A percentile compares a stretch with the other conserved stretches of the same genome.
Conservation (phyloP, 441 rosid genomes). For the Arabidopsis lyrata region DNA sequence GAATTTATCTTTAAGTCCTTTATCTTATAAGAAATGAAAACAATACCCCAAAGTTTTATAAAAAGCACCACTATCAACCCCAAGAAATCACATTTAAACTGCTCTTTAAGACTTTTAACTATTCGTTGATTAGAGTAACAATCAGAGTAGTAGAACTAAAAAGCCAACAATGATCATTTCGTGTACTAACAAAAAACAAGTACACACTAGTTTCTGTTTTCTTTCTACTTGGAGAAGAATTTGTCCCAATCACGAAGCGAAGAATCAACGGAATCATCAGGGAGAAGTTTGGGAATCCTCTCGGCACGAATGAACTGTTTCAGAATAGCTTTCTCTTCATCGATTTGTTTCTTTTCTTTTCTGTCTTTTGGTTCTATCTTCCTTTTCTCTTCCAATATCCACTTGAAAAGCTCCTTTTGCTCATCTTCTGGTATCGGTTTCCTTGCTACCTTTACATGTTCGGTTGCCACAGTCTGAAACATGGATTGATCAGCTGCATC, state of each 20-base stretch:
- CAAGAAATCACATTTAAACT: conserved; percentile 4
- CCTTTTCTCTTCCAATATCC: conserved; percentile 86
- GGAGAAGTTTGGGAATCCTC: conserved; percentile 57
- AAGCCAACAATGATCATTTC: not conserved
- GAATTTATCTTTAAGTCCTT: not conserved
- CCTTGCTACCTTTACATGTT: conserved; percentile 46
- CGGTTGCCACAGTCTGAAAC: conserved; percentile 35
- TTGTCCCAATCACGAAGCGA: conserved; percentile 44
- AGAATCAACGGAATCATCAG: conserved; percentile 45
- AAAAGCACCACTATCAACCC: not conserved
- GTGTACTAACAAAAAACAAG: conserved; percentile 39
- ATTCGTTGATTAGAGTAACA: conserved; percentile 32
- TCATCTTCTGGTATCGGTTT: conserved; percentile 75
- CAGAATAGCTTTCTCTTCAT: conserved; percentile 74
- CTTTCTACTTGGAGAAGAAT: conserved; percentile 40
- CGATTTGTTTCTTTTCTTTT: conserved; percentile 59
- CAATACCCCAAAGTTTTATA: conserved; percentile 17
- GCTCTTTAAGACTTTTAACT: not conserved
- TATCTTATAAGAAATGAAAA: not conserved
- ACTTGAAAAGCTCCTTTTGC: conserved; percentile 75
- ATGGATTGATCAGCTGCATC: conserved; percentile 34
- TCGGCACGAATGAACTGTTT: conserved; percentile 65
- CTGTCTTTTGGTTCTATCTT: conserved; percentile 58
- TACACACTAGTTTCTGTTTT: conserved; percentile 33
- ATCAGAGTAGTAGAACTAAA: conserved; percentile 13